Evolutionary conservation across 495 filamentous ascomycete species (phyloP).

Genomic region (Neurospora sp.): DNA sequence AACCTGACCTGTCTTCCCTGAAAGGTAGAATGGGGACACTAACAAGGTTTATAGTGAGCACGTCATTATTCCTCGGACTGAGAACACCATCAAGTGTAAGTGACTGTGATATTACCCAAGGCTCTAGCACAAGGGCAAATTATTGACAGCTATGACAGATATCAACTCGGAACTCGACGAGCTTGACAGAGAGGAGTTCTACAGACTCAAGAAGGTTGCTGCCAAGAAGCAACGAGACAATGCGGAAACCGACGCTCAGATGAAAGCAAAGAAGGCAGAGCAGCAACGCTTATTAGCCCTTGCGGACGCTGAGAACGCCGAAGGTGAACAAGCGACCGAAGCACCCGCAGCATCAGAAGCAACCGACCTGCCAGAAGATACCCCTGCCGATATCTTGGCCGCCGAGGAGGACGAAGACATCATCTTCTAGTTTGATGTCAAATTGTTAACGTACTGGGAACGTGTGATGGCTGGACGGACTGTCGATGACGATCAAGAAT

Average conservation of each 20-base stretch:
- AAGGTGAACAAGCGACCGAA: background rate
- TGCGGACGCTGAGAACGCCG: background rate
- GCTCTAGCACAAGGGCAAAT: background rate
- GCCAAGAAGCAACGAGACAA: constrained; percentile 84
- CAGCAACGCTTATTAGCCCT: constrained; percentile 11
- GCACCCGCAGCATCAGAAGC: background rate
- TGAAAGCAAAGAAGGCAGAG: constrained; percentile 47
- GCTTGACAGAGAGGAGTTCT: constrained; percentile 97
- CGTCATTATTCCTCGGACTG: constrained; percentile 95
- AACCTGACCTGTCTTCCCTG: background rate
- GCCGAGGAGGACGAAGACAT: constrained; percentile 88
- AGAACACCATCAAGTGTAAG: constrained; percentile 96
- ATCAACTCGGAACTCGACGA: constrained; percentile 99
- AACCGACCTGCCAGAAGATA: background rate
- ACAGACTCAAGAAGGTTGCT: constrained; percentile 96
- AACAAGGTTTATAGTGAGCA: constrained; percentile 50
- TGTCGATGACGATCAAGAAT: background rate
- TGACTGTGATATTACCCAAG: background rate
- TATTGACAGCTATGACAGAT: constrained; percentile 36
- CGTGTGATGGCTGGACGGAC: background rate
- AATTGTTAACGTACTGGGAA: background rate
- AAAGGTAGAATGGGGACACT: background rate
- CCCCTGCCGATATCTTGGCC: constrained; percentile 59
- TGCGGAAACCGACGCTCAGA: constrained; percentile 64
- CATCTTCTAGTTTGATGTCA: constrained; percentile 60